Evolutionary conservation across 306 rosid species (phyloP), one percentile per base, ranked within the genome.

Genomic region (Corylus avellana): DNA sequence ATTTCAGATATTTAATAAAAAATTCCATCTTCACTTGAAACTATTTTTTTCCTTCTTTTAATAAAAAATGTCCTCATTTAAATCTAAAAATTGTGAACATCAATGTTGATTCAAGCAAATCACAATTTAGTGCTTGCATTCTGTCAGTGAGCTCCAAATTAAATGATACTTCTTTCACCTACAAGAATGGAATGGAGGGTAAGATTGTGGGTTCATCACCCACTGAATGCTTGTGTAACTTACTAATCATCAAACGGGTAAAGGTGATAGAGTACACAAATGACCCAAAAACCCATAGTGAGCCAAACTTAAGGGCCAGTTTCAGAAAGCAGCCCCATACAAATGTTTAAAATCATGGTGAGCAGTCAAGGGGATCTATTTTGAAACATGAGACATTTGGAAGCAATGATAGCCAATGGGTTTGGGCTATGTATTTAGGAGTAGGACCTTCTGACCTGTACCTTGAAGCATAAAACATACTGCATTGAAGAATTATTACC

Each of bases 101-200:
- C 20, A 64, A 29, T 22, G 44, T 63, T 12, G 35, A 27, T 62
- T 61, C 20, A 18, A 7, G 20, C 29, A n/a, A 2, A 63, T 29
- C 70, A 64, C 48, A 64, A 35, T 64, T 64, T 64, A 56, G 61
- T 56, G 25, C 27, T 56, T 56, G 61, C 61, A 56, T 56, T 56
- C 22, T 18, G 9, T 56, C 61, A 56, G 18, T 56, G 61, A 18
- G 10, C 61, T 56, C 22, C 10, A 20, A 20, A 12, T 18, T 27
- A 56, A 56, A 17, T 56, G 22, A n/a, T 7, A 18, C 12, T 8
- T 56, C 14, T 18, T 20, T 20, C 8, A 18, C 61, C 20, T n/a
- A n/a, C 14, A 56, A 49, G 53, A 49, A 49, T 49, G 12, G 53
- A 12, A 49, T 49, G 53, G 53, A 49, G 53, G 53, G 53, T 49